Evolutionary conservation across 139 green algal species (phyloP).

Genomic region (Coelastrella sp.): DNA sequence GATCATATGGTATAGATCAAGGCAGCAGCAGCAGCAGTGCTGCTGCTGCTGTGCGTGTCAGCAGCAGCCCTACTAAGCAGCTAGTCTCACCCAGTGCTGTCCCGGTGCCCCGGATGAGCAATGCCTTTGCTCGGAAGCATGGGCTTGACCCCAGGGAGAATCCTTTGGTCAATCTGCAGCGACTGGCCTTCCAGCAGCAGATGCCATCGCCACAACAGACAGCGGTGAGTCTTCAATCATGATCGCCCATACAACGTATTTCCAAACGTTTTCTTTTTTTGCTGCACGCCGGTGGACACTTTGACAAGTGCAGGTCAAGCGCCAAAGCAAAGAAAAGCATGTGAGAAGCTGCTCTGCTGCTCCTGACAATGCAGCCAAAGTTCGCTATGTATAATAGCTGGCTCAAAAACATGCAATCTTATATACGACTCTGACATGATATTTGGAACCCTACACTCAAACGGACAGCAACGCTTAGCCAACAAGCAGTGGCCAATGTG

Average conservation of each 20-base stretch:
- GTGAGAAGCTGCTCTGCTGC: too few relatives aligned
- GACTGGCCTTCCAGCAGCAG: slow-evolving; percentile 29
- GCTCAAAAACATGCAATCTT: too few relatives aligned
- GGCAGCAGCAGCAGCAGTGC: not conserved
- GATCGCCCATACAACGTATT: not conserved
- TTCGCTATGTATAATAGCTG: too few relatives aligned
- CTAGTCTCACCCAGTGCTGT: slow-evolving; percentile 26
- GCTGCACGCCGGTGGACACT: not conserved
- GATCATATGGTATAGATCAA: not conserved
- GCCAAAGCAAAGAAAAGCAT: too few relatives aligned
- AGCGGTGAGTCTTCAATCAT: not conserved
- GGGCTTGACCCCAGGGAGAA: slow-evolving; percentile 77
- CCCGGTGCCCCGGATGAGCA: slow-evolving; percentile 57
- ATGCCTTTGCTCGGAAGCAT: slow-evolving; percentile 83
- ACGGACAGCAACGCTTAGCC: too few relatives aligned
- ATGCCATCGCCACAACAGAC: not conserved
- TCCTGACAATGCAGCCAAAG: too few relatives aligned
- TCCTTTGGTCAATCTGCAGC: slow-evolving; percentile 44
- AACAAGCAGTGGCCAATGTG: too few relatives aligned
- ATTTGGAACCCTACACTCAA: too few relatives aligned
- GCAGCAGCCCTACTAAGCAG: slow-evolving; percentile 29
- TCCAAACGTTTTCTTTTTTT: not conserved
- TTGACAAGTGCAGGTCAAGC: not conserved
- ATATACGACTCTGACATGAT: too few relatives aligned
- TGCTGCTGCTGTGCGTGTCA: not conserved